Evolutionary conservation across 73 alveolate genomes (phyloP), one percentile per base, ranked within the genome.

Genomic region (Effrenium voratum): DNA sequence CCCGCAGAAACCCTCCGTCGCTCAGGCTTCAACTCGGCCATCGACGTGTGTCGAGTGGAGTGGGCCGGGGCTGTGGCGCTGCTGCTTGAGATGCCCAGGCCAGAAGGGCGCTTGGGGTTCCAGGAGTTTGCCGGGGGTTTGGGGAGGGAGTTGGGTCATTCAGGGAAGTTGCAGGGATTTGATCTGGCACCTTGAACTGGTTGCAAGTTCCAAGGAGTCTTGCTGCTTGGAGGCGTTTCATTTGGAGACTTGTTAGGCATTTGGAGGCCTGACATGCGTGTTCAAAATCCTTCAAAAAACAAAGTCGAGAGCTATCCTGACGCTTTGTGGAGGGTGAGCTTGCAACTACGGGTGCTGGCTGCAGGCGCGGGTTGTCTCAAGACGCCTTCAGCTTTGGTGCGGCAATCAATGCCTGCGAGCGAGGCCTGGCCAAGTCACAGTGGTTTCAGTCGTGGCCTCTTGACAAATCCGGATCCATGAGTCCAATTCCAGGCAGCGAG

Each of bases 11-110:
- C 63, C 26, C 63, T 73, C 49, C n/a, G 3, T n/a, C 68, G 8
- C 30, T 60, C 40, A 66, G 93, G 93, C 22, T 83, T 55, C 77
- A 83, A 83, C 24, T 76, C 93, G 8, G 93, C 93, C n/a, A 83
- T 83, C 52, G 93, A 83, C 46, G 77, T 77, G 38, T 49, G 57
- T 28, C 93, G 93, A 10, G 93, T 57, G 26, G 36, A 59, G 3
- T 83, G 93, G 93, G 77, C 19, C 24, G 32, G n/a, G 4, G 93
- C 93, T 6, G 41, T 83, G 50, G 55, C 15, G 43, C 38, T 49
- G 45, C 93, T 83, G 8, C 16, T 52, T 13, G 77, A 49, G 40
- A 49, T 83, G 93, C 93, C 93, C 47, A 81, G 92, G 73, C 30
- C 30, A 24, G 63, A n/a, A n/a, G n/a, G n/a, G n/a, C n/a, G n/a